Evolutionary conservation across 1,284 basidiomycete genomes (phyloP).

Genomic region (Cutaneotrichosporon cyanovorans): DNA sequence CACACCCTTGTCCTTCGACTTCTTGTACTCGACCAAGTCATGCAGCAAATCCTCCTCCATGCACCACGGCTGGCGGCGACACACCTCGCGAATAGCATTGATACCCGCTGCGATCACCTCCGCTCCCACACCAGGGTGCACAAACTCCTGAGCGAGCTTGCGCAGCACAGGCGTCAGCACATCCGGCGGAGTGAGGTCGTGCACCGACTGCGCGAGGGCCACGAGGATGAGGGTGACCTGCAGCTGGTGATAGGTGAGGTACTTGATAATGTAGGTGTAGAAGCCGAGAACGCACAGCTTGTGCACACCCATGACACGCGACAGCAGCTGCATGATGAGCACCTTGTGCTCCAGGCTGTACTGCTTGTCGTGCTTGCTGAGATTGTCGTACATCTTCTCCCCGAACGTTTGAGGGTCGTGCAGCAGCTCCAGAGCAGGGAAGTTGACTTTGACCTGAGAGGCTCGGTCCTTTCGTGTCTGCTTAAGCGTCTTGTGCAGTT

Average conservation of each 20-base stretch:
- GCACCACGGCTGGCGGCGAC: constrained; percentile 85
- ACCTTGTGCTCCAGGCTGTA: constrained; percentile 96
- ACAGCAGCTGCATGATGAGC: constrained; percentile 91
- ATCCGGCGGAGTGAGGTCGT: constrained; percentile 92
- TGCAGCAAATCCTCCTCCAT: constrained; percentile 86
- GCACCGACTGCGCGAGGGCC: constrained; percentile 88
- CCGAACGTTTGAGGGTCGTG: constrained; percentile 94
- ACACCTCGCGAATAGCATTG: constrained; percentile 90
- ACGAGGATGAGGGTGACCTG: constrained; percentile 92
- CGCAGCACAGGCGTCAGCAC: constrained; percentile 79
- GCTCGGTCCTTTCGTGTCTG: constrained; percentile 56
- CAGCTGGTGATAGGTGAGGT: constrained; percentile 86
- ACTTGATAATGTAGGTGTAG: constrained; percentile 91
- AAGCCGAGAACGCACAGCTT: constrained; percentile 92
- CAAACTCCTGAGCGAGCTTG: constrained; percentile 91
- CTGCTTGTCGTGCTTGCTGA: constrained; percentile 82
- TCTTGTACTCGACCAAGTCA: constrained; percentile 89
- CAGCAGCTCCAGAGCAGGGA: constrained; percentile 86
- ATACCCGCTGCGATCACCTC: constrained; percentile 95
- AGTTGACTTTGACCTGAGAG: constrained; percentile 58
- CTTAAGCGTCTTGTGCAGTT: constrained; percentile 54
- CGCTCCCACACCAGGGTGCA: constrained; percentile 91
- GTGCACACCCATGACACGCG: constrained; percentile 89
- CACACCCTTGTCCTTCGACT: constrained; percentile 91
- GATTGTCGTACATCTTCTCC: constrained; percentile 84